Evolutionary conservation across 2,329 filamentous ascomycete species (phyloP).

Genomic region (Ophiocordyceps polyrhachis-furcata): DNA sequence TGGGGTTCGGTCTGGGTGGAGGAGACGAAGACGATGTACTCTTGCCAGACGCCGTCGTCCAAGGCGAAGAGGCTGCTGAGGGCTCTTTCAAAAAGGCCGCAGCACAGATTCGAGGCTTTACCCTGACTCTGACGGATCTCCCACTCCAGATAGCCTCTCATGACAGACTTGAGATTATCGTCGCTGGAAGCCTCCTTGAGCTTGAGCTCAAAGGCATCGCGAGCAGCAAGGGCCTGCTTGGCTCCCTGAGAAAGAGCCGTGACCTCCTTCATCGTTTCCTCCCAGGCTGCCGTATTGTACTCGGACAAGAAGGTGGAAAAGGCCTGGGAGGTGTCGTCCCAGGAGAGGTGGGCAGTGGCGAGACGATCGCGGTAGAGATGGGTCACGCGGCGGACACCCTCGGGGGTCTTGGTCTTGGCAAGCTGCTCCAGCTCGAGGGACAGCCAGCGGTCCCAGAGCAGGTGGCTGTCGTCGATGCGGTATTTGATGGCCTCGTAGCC

Average conservation of each 20-base stretch:
- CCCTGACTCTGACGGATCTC: conserved; percentile 45
- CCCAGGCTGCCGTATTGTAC: conserved; percentile 53
- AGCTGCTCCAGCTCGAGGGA: conserved; percentile 53
- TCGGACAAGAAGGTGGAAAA: conserved; percentile 59
- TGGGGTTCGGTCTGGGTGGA: conserved; percentile 20
- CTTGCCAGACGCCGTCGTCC: conserved; percentile 63
- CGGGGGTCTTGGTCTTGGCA: conserved; percentile 30
- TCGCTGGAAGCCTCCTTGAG: conserved; percentile 38
- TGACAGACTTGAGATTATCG: conserved; percentile 29
- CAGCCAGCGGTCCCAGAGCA: conserved; percentile 64
- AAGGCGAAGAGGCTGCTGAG: conserved; percentile 50
- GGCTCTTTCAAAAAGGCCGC: conserved; percentile 62
- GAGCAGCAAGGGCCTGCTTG: conserved; percentile 40
- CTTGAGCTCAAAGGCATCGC: conserved; percentile 50
- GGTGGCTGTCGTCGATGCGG: conserved; percentile 57
- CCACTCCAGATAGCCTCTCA: conserved; percentile 66
- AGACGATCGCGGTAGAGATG: conserved; percentile 54
- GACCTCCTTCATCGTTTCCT: conserved; percentile 51
- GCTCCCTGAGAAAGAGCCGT: conserved; percentile 44
- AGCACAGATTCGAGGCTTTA: conserved; percentile 33
- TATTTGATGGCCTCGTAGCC: conserved; percentile 55
- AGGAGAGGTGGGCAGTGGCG: conserved; percentile 51
- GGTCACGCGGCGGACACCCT: conserved; percentile 45
- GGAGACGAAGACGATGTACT: conserved; percentile 61
- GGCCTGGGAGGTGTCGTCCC: conserved; percentile 55